Base-by-base conservation (phyloP, 306 rosid genomes). In the Aeschynomene evenia region DNA sequence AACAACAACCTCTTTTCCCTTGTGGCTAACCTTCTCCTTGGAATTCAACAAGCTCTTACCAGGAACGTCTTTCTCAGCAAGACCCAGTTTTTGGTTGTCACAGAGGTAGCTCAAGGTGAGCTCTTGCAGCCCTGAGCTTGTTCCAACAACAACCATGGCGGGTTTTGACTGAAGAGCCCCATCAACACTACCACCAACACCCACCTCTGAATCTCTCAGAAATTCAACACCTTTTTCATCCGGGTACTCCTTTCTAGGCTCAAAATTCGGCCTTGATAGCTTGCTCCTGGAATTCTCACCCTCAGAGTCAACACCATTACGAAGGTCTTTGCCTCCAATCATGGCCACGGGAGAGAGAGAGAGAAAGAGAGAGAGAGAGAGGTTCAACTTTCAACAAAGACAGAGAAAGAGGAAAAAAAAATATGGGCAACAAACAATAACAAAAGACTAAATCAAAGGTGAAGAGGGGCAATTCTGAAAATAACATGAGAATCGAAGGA, bases 41-140 rank as follows among this genome's bases (percentile, higher is more conserved):
- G 90, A 85, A 83, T 68, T 70, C 76, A 84, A 9, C 50, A 87
- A 73, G 19, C 57, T 76, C 72, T 81, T 84, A 20, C 81, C 89
- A 40, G 78, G 74, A 39, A 39, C 14, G 11, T 39, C 92, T 46
- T 78, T 83, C 74, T 83, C 91, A 24, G 83, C 68, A 70, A 85
- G 81, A 81, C 69, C 72, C 80, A 83, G 63, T 61, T 80, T 87
- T 40, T 79, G 68, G 66, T 72, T 86, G 0, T 86, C 96, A 70
- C 99, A 94, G 9, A 91, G 96, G 79, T 91, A 87, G 82, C 92
- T 95, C 0, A 95, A 78, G 55, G 99, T 94, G 31, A 94, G 78
- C 75, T 94, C 99, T 66, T 93, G 96, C 0, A 92, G 66, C 21
- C 84, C 81, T 3, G 85, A 82, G 70, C 69, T 70, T n/a, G n/a